Evolutionary conservation across 768 basidiomycete species (phyloP), one percentile per base, ranked within the genome.

Genomic region (Termitomyces bulborhizus): DNA sequence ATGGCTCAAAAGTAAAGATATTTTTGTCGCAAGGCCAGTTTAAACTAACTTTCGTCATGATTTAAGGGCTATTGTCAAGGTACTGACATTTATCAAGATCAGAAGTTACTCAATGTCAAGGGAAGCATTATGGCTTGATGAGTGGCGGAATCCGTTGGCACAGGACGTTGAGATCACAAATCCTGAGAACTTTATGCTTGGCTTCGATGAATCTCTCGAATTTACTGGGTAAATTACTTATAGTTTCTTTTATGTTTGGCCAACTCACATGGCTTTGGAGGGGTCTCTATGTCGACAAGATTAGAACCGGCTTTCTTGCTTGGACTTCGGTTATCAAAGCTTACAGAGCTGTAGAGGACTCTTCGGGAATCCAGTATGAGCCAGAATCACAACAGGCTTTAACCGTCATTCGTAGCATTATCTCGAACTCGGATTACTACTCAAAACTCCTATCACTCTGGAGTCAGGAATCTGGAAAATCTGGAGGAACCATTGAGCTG

Each of bases 381-480:
- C 27, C 63, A 3, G 68, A 66, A 4, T 87, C 86, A 1, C 66
- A 71, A 42, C 69, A 78, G 8, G 72, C 71, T 29, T 68, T 93
- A 9, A 65, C 76, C 24, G 77, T 79, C 13, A 78, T 93, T 57
- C 68, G 69, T 36, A 70, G 76, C 36, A 65, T 73, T 11, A 69
- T 84, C 18, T 62, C 64, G n/a, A 71, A 71, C n/a, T 66, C 71
- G 46, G 75, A 75, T 1, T 92, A 86, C 72, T 85, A 88, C 63
- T 62, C 72, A 26, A 77, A 82, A 58, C 68, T 94, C 16, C 74
- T 80, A 24, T 66, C 71, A 11, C 75, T 90, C 9, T 93, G 90
- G 84, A 77, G 85, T 31, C 91, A 95, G 70, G 93, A 96, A 69
- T 88, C 88, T 26, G 79, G 76, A 54, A 82, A 79, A 66, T 77